Evolutionary conservation across 2,329 filamentous ascomycete species (phyloP).

Genomic region (Sclerotinia minor): DNA sequence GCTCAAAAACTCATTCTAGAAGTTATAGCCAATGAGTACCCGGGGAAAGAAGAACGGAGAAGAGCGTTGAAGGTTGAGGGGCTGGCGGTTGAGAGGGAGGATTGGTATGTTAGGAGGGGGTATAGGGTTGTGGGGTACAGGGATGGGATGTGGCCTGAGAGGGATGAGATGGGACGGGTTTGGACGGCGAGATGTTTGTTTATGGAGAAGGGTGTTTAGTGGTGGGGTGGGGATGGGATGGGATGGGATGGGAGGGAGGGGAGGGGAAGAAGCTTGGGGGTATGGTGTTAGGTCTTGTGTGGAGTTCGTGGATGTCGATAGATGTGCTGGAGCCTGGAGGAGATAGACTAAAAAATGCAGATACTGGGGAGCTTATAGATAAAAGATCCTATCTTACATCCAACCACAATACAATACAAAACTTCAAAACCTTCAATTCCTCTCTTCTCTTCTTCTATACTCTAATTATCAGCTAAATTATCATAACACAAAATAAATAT

Average conservation of each 20-base stretch:
- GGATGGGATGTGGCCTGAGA: slow-evolving; percentile 28
- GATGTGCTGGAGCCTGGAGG: neutral
- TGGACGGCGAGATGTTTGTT: slow-evolving; percentile 32
- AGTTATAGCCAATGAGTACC: slow-evolving; percentile 28
- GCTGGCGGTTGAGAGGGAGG: slow-evolving; percentile 24
- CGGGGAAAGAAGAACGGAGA: slow-evolving; percentile 21
- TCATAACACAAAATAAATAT: no score
- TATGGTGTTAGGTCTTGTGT: neutral
- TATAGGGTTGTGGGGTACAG: slow-evolving; percentile 27
- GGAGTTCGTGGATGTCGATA: neutral
- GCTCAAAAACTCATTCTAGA: slow-evolving; percentile 33
- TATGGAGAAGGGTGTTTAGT: slow-evolving; percentile 34
- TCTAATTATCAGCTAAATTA: no score
- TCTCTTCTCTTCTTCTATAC: neutral
- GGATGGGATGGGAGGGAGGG: neutral
- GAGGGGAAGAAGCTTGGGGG: no score
- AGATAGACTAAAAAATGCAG: no score
- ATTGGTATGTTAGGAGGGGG: slow-evolving; percentile 38
- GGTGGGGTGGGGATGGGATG: neutral
- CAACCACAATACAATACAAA: neutral
- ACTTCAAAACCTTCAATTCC: neutral
- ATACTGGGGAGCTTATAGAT: neutral
- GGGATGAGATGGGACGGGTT: slow-evolving; percentile 29
- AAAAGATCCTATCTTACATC: neutral
- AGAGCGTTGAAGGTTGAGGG: slow-evolving; percentile 25